Percentiles rank a stretch among this genome's conserved stretches.
phyloP scores from a whole-genome alignment of 257 asterid species.

The Solanum ossicruentum region DNA sequence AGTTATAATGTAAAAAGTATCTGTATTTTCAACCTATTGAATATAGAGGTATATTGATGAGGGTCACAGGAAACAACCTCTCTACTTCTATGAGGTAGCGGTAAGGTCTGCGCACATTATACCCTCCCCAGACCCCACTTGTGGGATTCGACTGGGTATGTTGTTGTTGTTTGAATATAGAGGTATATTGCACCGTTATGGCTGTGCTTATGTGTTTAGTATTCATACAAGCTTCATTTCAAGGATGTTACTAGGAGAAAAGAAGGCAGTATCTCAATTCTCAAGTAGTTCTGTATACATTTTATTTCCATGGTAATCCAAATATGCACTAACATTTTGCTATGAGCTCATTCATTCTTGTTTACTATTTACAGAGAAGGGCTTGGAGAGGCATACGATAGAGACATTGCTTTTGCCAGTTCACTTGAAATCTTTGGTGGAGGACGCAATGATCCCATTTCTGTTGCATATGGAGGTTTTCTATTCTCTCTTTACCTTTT shows the following conservation, averaged over 20 bases:
- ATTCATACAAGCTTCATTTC: not conserved
- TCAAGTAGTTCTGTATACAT: not conserved
- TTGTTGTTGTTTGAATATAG: not conserved
- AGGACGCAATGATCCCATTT: conserved; percentile 72
- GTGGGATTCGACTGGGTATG: no score
- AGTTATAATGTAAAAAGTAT: not conserved
- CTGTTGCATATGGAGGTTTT: conserved; percentile 82
- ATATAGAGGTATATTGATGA: not conserved
- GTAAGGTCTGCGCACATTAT: no score
- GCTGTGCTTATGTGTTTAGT: not conserved
- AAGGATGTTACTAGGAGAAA: not conserved
- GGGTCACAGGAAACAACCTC: no score
- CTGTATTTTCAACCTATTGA: not conserved
- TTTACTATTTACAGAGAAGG: conserved; percentile 65
- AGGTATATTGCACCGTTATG: not conserved
- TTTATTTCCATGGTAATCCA: not conserved
- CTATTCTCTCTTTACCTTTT: not conserved
- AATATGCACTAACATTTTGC: not conserved
- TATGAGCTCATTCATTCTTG: conserved; percentile 1
- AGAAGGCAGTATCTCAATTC: not conserved
- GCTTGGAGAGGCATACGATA: conserved; percentile 89
- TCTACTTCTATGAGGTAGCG: no score
- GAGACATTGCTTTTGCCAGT: conserved; percentile 83
- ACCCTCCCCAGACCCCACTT: no score
- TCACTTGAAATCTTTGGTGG: conserved; percentile 85